phyloP scores from a whole-genome alignment of 164 flowering plant species.

The Berberis vulgaris region DNA sequence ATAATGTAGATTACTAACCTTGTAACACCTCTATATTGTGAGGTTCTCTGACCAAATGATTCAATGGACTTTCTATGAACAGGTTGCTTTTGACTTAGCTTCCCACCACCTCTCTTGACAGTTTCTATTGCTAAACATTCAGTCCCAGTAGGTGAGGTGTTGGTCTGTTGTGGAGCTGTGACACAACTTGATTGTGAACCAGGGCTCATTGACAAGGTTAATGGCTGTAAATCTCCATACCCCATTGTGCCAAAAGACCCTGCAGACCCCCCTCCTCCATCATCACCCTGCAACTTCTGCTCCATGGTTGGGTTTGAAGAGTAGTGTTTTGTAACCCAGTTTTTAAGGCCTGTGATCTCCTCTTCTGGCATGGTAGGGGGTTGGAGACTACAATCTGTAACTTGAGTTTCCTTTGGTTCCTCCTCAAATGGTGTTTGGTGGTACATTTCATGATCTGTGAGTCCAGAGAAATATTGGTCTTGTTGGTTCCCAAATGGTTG shows the following conservation, averaged over 20 bases:
- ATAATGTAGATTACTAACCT: slow-evolving; percentile 24
- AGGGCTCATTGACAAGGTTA: slow-evolving; percentile 81
- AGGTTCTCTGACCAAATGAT: slow-evolving; percentile 85
- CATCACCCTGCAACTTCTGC: slow-evolving; percentile 25
- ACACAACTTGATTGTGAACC: slow-evolving; percentile 70
- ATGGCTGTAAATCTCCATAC: slow-evolving; percentile 58
- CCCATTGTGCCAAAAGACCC: slow-evolving; percentile 28
- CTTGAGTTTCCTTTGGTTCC: slow-evolving; percentile 20
- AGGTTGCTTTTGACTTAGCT: slow-evolving; percentile 49
- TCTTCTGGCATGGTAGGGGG: slow-evolving; percentile 28
- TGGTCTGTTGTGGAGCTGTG: slow-evolving; percentile 34
- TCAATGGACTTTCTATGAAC: slow-evolving; percentile 79
- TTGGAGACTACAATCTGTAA: slow-evolving; percentile 24
- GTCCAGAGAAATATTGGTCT: slow-evolving; percentile 22
- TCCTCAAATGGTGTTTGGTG: slow-evolving; percentile 19
- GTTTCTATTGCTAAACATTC: slow-evolving; percentile 32
- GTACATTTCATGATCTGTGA: slow-evolving; percentile 26
- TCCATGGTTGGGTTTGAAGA: slow-evolving; percentile 22
- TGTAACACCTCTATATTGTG: slow-evolving; percentile 84
- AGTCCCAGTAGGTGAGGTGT: slow-evolving; percentile 23
- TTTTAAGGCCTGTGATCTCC: slow-evolving; percentile 30
- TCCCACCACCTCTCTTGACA: slow-evolving; percentile 46
- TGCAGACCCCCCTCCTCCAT: slow-evolving; percentile 23
- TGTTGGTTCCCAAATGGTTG: slow-evolving; percentile 16
- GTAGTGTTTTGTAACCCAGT: slow-evolving; percentile 37